Evolutionary conservation across 2,329 filamentous ascomycete genomes (phyloP), one percentile per base, ranked within the genome.

Genomic region (Nannizzia gypsea): DNA sequence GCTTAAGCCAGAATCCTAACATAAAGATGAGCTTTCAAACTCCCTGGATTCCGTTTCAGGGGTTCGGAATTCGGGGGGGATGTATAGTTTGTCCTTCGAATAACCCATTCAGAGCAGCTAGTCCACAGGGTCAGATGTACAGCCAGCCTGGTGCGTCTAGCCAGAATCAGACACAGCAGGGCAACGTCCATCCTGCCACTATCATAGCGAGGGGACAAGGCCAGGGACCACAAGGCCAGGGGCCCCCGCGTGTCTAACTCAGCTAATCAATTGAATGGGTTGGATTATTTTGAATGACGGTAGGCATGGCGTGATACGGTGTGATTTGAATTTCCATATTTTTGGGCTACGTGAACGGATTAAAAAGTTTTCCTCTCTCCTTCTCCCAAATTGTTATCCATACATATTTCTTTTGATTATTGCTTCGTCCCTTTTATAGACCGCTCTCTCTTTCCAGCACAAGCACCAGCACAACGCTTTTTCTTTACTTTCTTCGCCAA

Each of bases 61-160:
- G 26, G 84, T 82, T 66, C 87, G 89, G 76, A 90, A 97, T 65
- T 95, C 91, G 0, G 79, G 80, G 0, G 92, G 91, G 50, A 99
- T 85, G n/a, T 79, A 77, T 3, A 99, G 81, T 66, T 82, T 86
- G 73, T 97, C 92, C 59, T 83, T 82, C 50, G 1, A 54, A 54
- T 20, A 54, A 54, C 20, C 50, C 50, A 3, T 54, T 54, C 26
- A 54, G 50, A 26, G n/a, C 50, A 15, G n/a, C 50, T 9, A 54
- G 50, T 9, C 50, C 50, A n/a, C 26, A 31, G 4, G 50, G 5
- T 17, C 50, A 54, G 13, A 17, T 6, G 15, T 54, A 54, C 20
- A 15, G 50, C 31, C 50, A 54, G 13, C 48, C 48, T 15, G 50
- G 50, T 2, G 5, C 50, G 1, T 54, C 50, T 4, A 54, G 26